Evolutionary conservation across 805 yeast species (phyloP).

Genomic region (Candida glaebosa): DNA sequence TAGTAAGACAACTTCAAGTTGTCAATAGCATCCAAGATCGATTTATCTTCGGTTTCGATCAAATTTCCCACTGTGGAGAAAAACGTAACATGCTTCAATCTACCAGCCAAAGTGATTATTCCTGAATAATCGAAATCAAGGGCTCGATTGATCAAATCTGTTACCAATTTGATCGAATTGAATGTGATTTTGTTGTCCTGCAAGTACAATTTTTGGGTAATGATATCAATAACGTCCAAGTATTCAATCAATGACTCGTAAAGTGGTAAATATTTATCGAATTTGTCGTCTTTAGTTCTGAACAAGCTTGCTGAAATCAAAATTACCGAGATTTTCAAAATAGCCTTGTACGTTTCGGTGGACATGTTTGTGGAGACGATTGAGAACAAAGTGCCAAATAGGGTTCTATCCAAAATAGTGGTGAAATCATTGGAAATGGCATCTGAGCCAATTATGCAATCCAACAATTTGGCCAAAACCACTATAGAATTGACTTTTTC

Average conservation of each 20-base stretch:
- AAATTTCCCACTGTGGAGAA: slow-evolving; percentile 41
- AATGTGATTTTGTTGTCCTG: slow-evolving; percentile 43
- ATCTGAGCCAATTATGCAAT: slow-evolving; percentile 36
- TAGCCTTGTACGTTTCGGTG: slow-evolving; percentile 43
- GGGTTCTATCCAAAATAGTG: slow-evolving; percentile 34
- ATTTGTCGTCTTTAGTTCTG: slow-evolving; percentile 28
- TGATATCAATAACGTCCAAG: slow-evolving; percentile 39
- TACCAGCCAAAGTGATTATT: slow-evolving; percentile 42
- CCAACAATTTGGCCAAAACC: slow-evolving; percentile 51
- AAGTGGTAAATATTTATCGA: slow-evolving; percentile 35
- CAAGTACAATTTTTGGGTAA: slow-evolving; percentile 40
- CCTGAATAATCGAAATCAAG: slow-evolving; percentile 40
- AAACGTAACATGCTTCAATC: slow-evolving; percentile 46
- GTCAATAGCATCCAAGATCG: slow-evolving; percentile 27
- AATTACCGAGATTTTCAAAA: slow-evolving; percentile 39
- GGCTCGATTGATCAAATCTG: slow-evolving; percentile 42
- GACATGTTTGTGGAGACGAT: slow-evolving; percentile 41
- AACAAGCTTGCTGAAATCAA: slow-evolving; percentile 44
- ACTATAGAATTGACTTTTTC: slow-evolving; percentile 52
- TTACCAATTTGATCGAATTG: slow-evolving; percentile 43
- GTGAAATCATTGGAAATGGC: slow-evolving; percentile 35
- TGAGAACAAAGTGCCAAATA: slow-evolving; percentile 40
- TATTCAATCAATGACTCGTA: slow-evolving; percentile 34
- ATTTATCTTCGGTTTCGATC: slow-evolving; percentile 35
- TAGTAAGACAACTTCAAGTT: slow-evolving; percentile 31